Evolutionary conservation across 192 early-diverging fungal species (phyloP), one percentile per base, ranked within the genome.

Genomic region (Coemansia sp.): DNA sequence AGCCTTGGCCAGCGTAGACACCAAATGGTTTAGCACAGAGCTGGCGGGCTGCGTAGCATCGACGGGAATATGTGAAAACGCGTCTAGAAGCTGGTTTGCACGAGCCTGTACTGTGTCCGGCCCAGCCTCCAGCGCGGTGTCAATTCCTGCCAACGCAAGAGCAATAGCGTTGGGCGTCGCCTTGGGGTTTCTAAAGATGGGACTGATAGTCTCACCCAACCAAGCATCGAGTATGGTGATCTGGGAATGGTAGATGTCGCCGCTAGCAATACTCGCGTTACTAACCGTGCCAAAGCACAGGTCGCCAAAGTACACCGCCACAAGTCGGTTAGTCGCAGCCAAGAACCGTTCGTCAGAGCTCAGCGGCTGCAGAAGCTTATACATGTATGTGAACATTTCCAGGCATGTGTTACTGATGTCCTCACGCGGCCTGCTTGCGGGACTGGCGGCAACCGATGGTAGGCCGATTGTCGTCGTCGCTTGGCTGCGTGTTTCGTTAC

Each of bases 41-140:
- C 44, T 52, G 2, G 69, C 73, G 2, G 63, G 10, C 7, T 42
- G 38, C 5, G 20, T 47, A 7, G 57, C 55, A 31, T 65, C 67
- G 3, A 42, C n/a, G 6, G 73, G 70, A 6, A 72, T 74, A 9
- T 44, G 67, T 31, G 71, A 44, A 24, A 83, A 66, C 8, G 71
- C 69, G 1, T 66, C 40, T 5, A 78, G 63, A 10, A 83, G 54
- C 27, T 47, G 55, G 22, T 55, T 54, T n/a, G 67, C 68, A 10
- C 75, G 65, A 10, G 41, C 41, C n/a, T 71, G 67, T n/a, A 75
- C 73, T 22, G 66, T 33, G 1, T 78, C 76, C 2, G 81, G 73
- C 20, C 69, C 73, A 7, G 76, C 76, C 36, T 78, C 73, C 16
- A 83, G 73, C 10, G 73, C 76, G 9, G 78, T 51, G n/a, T 57